Evolutionary conservation across 2,329 filamentous ascomycete species (phyloP).

Genomic region (Xylogone sp.): DNA sequence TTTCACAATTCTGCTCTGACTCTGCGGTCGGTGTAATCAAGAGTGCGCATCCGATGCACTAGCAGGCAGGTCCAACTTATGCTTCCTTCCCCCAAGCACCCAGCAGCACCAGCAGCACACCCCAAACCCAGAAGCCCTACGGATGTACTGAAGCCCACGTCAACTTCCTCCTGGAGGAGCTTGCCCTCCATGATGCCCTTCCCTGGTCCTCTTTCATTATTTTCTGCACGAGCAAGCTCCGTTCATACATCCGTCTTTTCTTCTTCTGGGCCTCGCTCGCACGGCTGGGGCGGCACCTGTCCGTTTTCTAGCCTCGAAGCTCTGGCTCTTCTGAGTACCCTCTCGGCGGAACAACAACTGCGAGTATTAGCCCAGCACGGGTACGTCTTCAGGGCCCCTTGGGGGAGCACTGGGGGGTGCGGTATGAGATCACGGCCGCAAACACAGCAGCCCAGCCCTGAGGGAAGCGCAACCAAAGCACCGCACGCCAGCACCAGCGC

Average conservation of each 20-base stretch:
- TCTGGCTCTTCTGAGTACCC: background rate
- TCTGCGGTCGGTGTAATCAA: conserved; percentile 7
- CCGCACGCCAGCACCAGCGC: background rate
- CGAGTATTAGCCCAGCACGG: no score
- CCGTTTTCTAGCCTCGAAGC: background rate
- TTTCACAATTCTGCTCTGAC: background rate
- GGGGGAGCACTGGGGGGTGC: background rate
- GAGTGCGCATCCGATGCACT: conserved; percentile 8
- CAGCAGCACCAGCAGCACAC: no score
- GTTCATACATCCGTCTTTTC: background rate
- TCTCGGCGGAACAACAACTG: no score
- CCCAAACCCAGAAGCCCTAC: no score
- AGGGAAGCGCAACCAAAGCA: background rate
- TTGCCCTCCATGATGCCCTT: background rate
- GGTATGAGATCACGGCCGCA: background rate
- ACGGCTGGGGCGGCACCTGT: background rate
- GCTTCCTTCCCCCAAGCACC: conserved; percentile 1
- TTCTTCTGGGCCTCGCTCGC: background rate
- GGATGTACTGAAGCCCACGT: conserved; percentile 8
- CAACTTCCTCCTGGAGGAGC: conserved; percentile 1
- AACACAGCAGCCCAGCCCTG: background rate
- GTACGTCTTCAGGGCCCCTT: no score
- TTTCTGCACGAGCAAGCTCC: conserved; percentile 5
- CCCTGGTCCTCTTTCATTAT: conserved; percentile 6
- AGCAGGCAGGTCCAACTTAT: background rate